These are phyloP conservation scores for Acidomyces sp. DNA, from an alignment of 495 filamentous ascomycete genomes.

Conservation along the genomic window DNA sequence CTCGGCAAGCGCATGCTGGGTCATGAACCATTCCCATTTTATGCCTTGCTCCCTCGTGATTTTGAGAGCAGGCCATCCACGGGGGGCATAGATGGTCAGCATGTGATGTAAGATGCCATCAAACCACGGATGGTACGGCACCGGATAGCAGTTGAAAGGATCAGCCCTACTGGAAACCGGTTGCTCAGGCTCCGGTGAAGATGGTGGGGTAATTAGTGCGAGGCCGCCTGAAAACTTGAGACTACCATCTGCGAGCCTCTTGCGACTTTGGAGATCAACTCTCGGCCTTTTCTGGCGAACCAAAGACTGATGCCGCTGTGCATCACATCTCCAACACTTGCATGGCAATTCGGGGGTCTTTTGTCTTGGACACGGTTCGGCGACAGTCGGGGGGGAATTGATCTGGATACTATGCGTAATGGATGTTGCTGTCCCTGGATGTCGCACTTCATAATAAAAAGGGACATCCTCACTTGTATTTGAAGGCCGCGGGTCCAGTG, in stretches of 20 bases:
- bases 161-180: constrained; percentile 4
- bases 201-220: constrained; percentile 1
- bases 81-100: constrained; percentile 14
- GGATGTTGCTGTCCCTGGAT: not conserved
- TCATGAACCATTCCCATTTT: constrained; percentile 15
- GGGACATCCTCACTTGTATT: not conserved
- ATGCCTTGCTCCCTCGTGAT: constrained; percentile 11
- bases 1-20: constrained; percentile 10
- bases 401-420: not conserved
- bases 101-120: constrained; percentile 14
- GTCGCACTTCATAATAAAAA: not conserved
- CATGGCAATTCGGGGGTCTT: constrained; percentile 2
- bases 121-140: constrained; percentile 13
- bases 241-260: not conserved
- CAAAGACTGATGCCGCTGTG: not conserved
- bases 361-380: not conserved
- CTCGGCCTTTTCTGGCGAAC: not conserved
- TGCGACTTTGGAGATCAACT: not conserved
- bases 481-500: not conserved
- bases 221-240: constrained; percentile 1
- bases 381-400: not conserved
- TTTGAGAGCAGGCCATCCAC: constrained; percentile 14
- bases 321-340: constrained; percentile 2
- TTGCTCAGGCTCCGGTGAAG: constrained; percentile 1
- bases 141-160: constrained; percentile 13